These are phyloP conservation scores for Lanmaoa pseudosensibilis DNA, from an alignment of 768 basidiomycete genomes.

Conservation along the genomic window DNA sequence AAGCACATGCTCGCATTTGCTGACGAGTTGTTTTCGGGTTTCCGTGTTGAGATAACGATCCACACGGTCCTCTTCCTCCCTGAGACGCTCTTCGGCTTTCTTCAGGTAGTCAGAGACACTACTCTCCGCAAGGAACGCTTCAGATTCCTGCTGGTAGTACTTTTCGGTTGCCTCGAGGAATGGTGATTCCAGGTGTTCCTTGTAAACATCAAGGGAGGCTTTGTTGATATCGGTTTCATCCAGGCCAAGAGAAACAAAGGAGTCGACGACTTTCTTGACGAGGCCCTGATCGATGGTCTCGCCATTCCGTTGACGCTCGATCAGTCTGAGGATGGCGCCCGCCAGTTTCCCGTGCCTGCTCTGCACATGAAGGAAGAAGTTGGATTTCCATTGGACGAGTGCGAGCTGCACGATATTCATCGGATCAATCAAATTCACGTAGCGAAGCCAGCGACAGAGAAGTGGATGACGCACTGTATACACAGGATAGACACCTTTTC, in stretches of 20 bases:
- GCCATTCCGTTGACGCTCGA: slow-evolving; percentile 93
- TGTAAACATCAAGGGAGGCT: slow-evolving; percentile 91
- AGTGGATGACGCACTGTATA: slow-evolving; percentile 71
- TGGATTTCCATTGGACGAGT: slow-evolving; percentile 92
- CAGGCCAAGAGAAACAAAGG: slow-evolving; percentile 90
- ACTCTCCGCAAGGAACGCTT: slow-evolving; percentile 84
- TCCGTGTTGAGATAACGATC: slow-evolving; percentile 90
- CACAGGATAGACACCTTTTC: slow-evolving; percentile 91
- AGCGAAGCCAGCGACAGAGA: background rate
- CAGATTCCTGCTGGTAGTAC: slow-evolving; percentile 91
- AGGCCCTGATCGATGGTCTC: slow-evolving; percentile 91
- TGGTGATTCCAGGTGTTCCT: slow-evolving; percentile 83
- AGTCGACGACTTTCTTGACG: slow-evolving; percentile 93
- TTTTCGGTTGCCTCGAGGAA: slow-evolving; percentile 88
- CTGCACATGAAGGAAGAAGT: slow-evolving; percentile 90
- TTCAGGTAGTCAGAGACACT: slow-evolving; percentile 92
- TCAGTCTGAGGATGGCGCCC: slow-evolving; percentile 81
- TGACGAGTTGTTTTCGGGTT: slow-evolving; percentile 78
- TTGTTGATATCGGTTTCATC: slow-evolving; percentile 93
- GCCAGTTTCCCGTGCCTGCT: slow-evolving; percentile 79
- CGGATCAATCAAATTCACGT: slow-evolving; percentile 1
- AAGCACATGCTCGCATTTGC: slow-evolving; percentile 88
- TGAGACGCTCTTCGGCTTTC: slow-evolving; percentile 89
- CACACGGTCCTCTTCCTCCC: slow-evolving; percentile 93
- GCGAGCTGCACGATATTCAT: slow-evolving; percentile 58